Conservation (phyloP, 306 rosid species). For the Herpetospermum pedunculosum region DNA sequence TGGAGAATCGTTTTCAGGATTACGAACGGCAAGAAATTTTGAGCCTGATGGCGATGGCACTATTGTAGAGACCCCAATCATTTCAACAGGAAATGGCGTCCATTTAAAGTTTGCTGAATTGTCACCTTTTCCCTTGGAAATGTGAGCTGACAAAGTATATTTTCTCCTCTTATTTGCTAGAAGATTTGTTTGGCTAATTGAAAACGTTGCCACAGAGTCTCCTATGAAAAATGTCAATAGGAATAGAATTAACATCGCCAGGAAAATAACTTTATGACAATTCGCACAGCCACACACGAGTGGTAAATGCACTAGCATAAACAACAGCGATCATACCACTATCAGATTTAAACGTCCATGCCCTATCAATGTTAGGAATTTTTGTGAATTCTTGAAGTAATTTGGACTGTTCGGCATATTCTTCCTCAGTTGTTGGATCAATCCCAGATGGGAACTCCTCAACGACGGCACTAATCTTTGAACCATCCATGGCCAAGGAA, state of each 20-base stretch:
- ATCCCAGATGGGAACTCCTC: constrained; percentile 43
- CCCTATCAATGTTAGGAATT: constrained; percentile 60
- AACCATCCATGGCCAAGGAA: constrained; percentile 41
- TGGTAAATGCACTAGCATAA: background rate
- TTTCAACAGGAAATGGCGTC: constrained; percentile 72
- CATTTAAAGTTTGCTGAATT: constrained; percentile 41
- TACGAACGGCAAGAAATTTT: constrained; percentile 52
- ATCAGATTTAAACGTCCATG: constrained; percentile 54
- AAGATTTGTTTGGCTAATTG: constrained; percentile 43
- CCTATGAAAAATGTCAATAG: constrained; percentile 16
- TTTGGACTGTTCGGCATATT: constrained; percentile 48
- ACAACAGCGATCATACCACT: constrained; percentile 26
- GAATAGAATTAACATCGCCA: background rate
- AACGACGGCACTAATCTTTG: constrained; percentile 11
- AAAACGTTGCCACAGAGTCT: constrained; percentile 51
- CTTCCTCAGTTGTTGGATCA: constrained; percentile 46
- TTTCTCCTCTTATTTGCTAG: constrained; percentile 54
- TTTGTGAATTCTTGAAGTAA: constrained; percentile 53
- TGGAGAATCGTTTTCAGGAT: constrained; percentile 43
- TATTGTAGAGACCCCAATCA: constrained; percentile 43
- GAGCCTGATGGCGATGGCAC: constrained; percentile 75
- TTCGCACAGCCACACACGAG: background rate
- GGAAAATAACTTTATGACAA: background rate
- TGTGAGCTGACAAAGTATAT: constrained; percentile 33
- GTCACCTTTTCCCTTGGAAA: constrained; percentile 26